phyloP scores from a whole-genome alignment of 148 eudicot species.

The Fagopyrum tataricum region DNA sequence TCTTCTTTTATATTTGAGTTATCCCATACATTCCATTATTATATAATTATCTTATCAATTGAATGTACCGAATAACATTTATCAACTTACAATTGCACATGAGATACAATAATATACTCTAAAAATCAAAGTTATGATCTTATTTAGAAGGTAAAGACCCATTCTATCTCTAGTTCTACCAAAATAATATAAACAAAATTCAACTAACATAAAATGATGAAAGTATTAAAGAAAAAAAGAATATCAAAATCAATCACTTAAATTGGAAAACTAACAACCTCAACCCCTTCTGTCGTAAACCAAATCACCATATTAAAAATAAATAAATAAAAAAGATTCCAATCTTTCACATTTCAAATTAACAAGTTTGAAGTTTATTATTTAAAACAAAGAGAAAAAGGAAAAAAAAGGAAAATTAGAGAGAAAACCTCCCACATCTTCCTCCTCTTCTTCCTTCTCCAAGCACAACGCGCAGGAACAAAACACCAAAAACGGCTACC shows the following conservation, averaged over 20 bases:
- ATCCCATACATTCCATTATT: no score
- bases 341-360: background rate
- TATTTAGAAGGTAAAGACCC: no score
- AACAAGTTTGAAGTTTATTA: background rate
- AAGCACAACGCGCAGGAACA: conserved; percentile 13
- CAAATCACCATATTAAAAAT: conserved; percentile 1
- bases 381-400: background rate
- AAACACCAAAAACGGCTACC: conserved; percentile 13
- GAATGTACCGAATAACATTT: no score
- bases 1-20: no score
- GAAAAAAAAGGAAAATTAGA: background rate
- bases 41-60: no score
- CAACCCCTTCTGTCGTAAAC: conserved; percentile 1
- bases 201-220: background rate
- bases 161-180: background rate
- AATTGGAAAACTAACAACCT: conserved; percentile 11
- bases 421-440: background rate
- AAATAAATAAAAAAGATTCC: background rate
- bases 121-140: no score
- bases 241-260: background rate
- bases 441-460: conserved; percentile 11
- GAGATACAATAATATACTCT: no score
- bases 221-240: background rate
- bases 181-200: no score
- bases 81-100: no score